Conservation (phyloP, 75 land plant species). For the Chamaecyparis obtusa region DNA sequence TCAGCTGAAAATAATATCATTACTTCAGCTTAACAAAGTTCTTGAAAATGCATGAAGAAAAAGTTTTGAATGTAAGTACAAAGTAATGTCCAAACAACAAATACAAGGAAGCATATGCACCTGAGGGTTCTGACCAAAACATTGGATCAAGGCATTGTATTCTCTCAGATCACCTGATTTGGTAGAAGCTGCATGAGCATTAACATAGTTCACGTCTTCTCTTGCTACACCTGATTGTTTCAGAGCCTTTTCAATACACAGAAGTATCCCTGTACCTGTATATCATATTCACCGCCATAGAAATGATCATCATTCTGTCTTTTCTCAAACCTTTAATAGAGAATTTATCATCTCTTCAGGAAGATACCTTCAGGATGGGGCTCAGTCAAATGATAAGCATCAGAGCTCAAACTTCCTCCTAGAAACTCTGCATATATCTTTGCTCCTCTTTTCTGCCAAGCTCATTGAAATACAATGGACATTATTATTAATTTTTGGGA, state of each 20-base stretch:
- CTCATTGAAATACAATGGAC: conserved; percentile 6
- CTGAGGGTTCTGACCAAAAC: conserved; percentile 84
- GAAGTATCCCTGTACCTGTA: conserved; percentile 73
- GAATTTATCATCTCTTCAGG: not conserved
- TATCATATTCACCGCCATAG: not conserved
- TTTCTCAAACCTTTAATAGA: not conserved
- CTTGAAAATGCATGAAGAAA: conserved; percentile 2
- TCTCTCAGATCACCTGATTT: conserved; percentile 88
- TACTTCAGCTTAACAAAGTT: not conserved
- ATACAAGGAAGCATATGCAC: conserved; percentile 19
- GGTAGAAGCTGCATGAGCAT: conserved; percentile 97
- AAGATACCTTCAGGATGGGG: conserved; percentile 87
- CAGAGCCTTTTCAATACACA: conserved; percentile 90
- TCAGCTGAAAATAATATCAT: conserved; percentile 48
- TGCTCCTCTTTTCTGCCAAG: conserved; percentile 81
- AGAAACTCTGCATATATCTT: conserved; percentile 89
- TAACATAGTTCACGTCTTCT: conserved; percentile 88
- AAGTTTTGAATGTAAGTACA: not conserved
- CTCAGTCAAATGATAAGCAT: conserved; percentile 97
- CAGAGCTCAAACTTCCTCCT: conserved; percentile 90
- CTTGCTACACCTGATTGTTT: conserved; percentile 67
- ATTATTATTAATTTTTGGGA: not conserved
- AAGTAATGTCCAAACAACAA: not conserved
- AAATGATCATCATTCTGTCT: not conserved
- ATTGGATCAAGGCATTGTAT: conserved; percentile 67